Percentiles rank a stretch among this genome's conserved stretches.
These are phyloP conservation scores for Pyrenophora teres DNA, from an alignment of 2,329 filamentous ascomycete genomes.

Conservation along the genomic window DNA sequence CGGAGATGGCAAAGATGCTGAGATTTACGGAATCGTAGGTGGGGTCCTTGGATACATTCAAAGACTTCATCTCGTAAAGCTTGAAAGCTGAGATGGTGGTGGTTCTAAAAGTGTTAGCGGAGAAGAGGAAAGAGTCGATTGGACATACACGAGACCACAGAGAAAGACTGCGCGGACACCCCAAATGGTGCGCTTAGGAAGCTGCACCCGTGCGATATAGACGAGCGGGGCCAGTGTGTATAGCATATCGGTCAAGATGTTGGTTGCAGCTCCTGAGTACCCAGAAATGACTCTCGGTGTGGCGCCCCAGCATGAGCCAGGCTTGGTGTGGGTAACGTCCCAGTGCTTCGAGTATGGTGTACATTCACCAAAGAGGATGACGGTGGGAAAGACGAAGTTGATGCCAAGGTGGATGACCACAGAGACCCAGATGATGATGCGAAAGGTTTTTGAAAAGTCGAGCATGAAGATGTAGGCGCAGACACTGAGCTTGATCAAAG, in stretches of 20 bases:
- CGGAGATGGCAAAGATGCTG: slow-evolving; percentile 29
- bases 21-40: slow-evolving; percentile 31
- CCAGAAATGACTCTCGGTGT: slow-evolving; percentile 33
- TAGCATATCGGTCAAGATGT: slow-evolving; percentile 32
- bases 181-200: slow-evolving; percentile 32
- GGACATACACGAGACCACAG: slow-evolving; percentile 30
- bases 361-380: slow-evolving; percentile 32
- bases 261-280: slow-evolving; percentile 32
- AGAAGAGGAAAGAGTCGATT: too few relatives aligned
- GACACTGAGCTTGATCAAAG: slow-evolving; percentile 35
- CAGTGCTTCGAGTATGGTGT: slow-evolving; percentile 31
- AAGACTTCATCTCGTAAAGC: slow-evolving; percentile 31
- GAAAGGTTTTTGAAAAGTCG: slow-evolving; percentile 29
- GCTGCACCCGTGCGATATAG: slow-evolving; percentile 30
- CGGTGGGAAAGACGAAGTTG: slow-evolving; percentile 30
- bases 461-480: slow-evolving; percentile 35
- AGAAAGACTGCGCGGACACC: slow-evolving; percentile 36
- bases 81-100: slow-evolving; percentile 35
- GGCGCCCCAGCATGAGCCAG: slow-evolving; percentile 30
- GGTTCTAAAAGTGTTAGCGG: slow-evolving; percentile 20
- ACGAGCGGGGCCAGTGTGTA: slow-evolving; percentile 32
- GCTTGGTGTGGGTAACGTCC: slow-evolving; percentile 24
- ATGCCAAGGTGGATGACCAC: slow-evolving; percentile 25
- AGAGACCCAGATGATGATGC: slow-evolving; percentile 29
- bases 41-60: slow-evolving; percentile 26